These are phyloP conservation scores for Ananas comosus DNA, from an alignment of 176 grass and related monocot genomes.

Conservation along the genomic window DNA sequence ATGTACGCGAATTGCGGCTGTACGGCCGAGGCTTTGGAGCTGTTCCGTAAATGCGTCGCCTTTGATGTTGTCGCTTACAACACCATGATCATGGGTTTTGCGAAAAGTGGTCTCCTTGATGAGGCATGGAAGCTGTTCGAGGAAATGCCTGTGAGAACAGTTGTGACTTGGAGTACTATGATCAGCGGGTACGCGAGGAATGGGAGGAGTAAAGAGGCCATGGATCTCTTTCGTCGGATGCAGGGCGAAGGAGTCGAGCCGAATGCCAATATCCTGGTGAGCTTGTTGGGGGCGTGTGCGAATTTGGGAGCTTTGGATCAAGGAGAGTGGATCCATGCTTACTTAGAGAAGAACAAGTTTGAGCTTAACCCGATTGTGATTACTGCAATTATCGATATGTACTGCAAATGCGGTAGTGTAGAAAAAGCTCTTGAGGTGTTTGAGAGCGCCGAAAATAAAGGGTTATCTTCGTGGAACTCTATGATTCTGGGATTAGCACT, in stretches of 20 bases:
- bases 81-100: constrained; percentile 48
- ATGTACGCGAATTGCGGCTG: constrained; percentile 48
- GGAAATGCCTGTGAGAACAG: constrained; percentile 40
- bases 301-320: constrained; percentile 48
- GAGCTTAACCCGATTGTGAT: constrained; percentile 40
- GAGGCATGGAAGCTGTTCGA: constrained; percentile 44
- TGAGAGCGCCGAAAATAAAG: constrained; percentile 8
- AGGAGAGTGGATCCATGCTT: constrained; percentile 56
- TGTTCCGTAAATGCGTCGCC: constrained; percentile 20
- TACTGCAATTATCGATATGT: constrained; percentile 62
- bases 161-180: constrained; percentile 66
- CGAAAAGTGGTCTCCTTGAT: constrained; percentile 31
- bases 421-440: constrained; percentile 44
- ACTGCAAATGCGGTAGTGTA: constrained; percentile 53
- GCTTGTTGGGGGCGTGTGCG: constrained; percentile 48
- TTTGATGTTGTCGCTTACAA: constrained; percentile 60
- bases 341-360: constrained; percentile 30
- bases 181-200: constrained; percentile 42
- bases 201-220: constrained; percentile 27
- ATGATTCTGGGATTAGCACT: constrained; percentile 54
- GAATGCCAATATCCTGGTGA: constrained; percentile 52
- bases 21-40: constrained; percentile 25
- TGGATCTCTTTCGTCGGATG: constrained; percentile 54
- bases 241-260: constrained; percentile 43
- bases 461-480: constrained; percentile 60